phyloP scores from a whole-genome alignment of 345 rosid species.

The Ailanthus altissimus region DNA sequence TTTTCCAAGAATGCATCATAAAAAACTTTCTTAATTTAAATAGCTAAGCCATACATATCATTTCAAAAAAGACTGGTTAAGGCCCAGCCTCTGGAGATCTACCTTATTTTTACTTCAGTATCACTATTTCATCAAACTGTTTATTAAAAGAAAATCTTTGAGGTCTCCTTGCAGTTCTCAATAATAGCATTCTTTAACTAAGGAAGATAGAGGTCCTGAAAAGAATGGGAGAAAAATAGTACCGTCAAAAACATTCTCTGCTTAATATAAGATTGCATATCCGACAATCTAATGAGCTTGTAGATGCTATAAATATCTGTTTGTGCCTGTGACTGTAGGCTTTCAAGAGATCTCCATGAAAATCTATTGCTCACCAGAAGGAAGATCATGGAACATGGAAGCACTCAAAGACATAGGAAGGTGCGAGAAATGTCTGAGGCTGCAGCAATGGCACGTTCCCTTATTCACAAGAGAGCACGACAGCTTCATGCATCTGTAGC shows the following conservation, averaged over 20 bases:
- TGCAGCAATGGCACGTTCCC: conserved; percentile 59
- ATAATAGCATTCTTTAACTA: background rate
- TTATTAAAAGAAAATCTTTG: background rate
- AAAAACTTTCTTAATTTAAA: background rate
- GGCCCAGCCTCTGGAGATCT: conserved; percentile 3
- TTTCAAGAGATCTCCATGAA: conserved; percentile 61
- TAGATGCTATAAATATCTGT: conserved; percentile 12
- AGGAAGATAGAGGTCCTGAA: background rate
- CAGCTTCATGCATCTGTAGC: conserved; percentile 52
- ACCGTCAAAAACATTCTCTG: background rate
- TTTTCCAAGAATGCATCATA: background rate
- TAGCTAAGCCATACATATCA: background rate
- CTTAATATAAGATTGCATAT: too few species aligned
- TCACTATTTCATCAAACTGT: background rate
- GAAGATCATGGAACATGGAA: conserved; percentile 57
- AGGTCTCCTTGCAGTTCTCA: background rate
- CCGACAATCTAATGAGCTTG: too few species aligned
- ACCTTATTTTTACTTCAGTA: background rate
- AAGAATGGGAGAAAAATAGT: background rate
- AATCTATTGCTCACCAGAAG: conserved; percentile 46
- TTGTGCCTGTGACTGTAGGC: conserved; percentile 40
- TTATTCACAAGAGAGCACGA: conserved; percentile 60
- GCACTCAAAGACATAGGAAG: conserved; percentile 45
- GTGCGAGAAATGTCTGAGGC: conserved; percentile 57
- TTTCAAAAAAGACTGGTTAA: background rate